phyloP scores from a whole-genome alignment of 176 grass and related monocot species.

The Musa itinerans region DNA sequence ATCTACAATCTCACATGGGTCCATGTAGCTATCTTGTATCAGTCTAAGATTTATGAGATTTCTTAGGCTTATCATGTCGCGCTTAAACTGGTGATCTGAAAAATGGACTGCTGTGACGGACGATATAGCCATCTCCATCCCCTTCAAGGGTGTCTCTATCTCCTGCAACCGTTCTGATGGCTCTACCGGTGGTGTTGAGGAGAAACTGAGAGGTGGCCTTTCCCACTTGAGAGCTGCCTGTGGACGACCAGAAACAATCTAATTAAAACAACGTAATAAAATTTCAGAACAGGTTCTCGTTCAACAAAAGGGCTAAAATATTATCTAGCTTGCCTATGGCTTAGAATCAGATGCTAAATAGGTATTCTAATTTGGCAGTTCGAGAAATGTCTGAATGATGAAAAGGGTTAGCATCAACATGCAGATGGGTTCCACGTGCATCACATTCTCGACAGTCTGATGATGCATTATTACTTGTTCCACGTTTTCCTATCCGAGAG shows the following conservation, averaged over 20 bases:
- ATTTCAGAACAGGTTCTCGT: not conserved
- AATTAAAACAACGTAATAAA: not conserved
- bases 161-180: slow-evolving; percentile 21
- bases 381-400: no score
- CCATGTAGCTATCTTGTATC: slow-evolving; percentile 7
- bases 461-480: no score
- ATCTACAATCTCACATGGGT: not conserved
- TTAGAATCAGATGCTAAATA: no score
- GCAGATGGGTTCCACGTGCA: no score
- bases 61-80: slow-evolving; percentile 26
- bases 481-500: no score
- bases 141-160: slow-evolving; percentile 52
- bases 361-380: no score
- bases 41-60: slow-evolving; percentile 52
- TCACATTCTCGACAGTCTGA: no score
- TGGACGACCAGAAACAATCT: not conserved
- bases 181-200: not conserved
- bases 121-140: slow-evolving; percentile 54
- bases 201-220: slow-evolving; percentile 21
- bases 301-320: not conserved
- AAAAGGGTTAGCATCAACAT: no score
- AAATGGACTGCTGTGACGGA: not conserved
- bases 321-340: no score
- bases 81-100: slow-evolving; percentile 3
- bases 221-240: slow-evolving; percentile 67